A percentile compares a stretch with the other conserved stretches of the same genome.
These are phyloP conservation scores for Magnusiomyces suaveolens DNA, from an alignment of 1,139 yeast genomes.

Conservation along the genomic window DNA sequence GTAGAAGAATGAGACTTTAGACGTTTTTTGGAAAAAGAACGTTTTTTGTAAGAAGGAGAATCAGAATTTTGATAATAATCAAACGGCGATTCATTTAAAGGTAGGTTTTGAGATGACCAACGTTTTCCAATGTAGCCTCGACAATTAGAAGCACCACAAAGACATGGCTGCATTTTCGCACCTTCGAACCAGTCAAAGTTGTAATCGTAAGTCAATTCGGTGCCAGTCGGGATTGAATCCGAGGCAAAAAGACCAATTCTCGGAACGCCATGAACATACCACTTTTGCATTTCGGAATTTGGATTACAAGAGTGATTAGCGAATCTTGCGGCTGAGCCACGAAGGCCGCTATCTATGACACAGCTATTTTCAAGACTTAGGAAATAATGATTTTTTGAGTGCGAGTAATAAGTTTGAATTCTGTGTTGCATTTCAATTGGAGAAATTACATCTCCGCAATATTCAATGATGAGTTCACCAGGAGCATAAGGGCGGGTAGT, in stretches of 20 bases:
- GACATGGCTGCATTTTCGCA: constrained; percentile 33
- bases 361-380: constrained; percentile 33
- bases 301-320: constrained; percentile 40
- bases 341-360: constrained; percentile 34
- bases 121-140: constrained; percentile 33
- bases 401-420: constrained; percentile 24
- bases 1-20: no score
- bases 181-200: constrained; percentile 37
- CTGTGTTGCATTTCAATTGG: constrained; percentile 30
- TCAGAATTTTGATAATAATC: no score
- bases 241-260: constrained; percentile 37
- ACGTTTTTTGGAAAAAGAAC: not conserved
- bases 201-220: constrained; percentile 37
- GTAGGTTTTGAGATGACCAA: constrained; percentile 4
- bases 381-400: constrained; percentile 29
- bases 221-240: constrained; percentile 30
- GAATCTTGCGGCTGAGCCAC: constrained; percentile 38
- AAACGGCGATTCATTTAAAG: not conserved
- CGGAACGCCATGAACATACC: constrained; percentile 36
- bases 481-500: constrained; percentile 32
- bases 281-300: constrained; percentile 37
- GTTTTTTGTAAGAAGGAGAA: no score
- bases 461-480: constrained; percentile 36
- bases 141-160: constrained; percentile 33
- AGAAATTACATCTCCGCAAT: constrained; percentile 38